Conservation (phyloP, 768 basidiomycete species). For the Mrakia hoshinonis region DNA sequence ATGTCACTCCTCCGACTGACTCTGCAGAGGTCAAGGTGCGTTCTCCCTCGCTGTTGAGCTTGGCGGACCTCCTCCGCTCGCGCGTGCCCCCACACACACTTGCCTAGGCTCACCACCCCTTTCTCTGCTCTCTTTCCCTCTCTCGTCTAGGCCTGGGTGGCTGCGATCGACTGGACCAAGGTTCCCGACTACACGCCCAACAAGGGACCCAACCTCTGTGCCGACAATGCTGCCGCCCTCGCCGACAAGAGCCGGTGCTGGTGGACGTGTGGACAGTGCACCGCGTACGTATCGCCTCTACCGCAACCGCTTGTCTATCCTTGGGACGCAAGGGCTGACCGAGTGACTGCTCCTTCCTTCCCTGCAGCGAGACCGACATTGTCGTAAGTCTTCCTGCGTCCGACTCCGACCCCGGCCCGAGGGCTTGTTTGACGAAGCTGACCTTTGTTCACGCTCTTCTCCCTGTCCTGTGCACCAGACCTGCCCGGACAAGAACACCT, state of each 20-base stretch:
- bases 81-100: conserved; percentile 22
- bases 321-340: neutral
- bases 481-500: conserved; percentile 60
- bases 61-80: neutral
- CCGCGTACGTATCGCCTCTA: neutral
- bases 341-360: neutral
- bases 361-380: conserved; percentile 17
- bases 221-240: conserved; percentile 12
- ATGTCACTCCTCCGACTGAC: conserved; percentile 37
- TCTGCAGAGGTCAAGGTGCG: conserved; percentile 38
- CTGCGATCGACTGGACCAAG: conserved; percentile 27
- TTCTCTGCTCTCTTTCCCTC: conserved; percentile 33
- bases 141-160: conserved; percentile 28
- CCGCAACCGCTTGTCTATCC: neutral
- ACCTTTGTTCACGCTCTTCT: conserved; percentile 32
- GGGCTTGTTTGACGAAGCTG: neutral
- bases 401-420: no score
- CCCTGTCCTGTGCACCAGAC: conserved; percentile 35
- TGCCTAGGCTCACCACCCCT: conserved; percentile 34
- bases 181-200: conserved; percentile 27
- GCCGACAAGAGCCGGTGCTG: conserved; percentile 17
- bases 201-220: conserved; percentile 20
- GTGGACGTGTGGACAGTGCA: conserved; percentile 25
- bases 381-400: conserved; percentile 9
- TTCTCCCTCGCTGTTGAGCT: conserved; percentile 30